Evolutionary conservation across 495 filamentous ascomycete species (phyloP).

Genomic region (Xylaria scruposa): DNA sequence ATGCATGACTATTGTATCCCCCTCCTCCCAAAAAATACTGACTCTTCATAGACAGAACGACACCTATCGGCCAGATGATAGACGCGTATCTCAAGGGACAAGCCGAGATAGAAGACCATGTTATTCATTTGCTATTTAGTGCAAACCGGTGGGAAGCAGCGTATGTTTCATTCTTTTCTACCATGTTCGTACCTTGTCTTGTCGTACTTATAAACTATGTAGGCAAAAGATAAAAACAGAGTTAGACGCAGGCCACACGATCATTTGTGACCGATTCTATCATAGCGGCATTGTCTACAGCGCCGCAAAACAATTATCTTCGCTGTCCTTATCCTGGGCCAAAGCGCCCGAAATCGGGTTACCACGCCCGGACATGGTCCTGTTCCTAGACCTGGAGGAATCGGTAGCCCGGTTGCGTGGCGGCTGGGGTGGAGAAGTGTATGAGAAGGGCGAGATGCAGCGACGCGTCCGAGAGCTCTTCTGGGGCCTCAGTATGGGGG

Average conservation of each 20-base stretch:
- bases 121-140: slow-evolving; percentile 93
- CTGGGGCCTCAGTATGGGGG: slow-evolving; percentile 56
- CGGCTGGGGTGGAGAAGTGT: slow-evolving; percentile 86
- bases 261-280: slow-evolving; percentile 92
- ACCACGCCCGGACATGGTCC: slow-evolving; percentile 82
- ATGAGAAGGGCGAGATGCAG: slow-evolving; percentile 88
- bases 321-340: slow-evolving; percentile 77
- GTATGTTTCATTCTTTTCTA: slow-evolving; percentile 43
- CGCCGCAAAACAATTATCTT: slow-evolving; percentile 83
- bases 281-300: slow-evolving; percentile 93
- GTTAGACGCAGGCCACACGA: slow-evolving; percentile 68
- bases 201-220: slow-evolving; percentile 10
- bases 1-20: slow-evolving; percentile 24
- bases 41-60: slow-evolving; percentile 71
- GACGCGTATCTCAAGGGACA: slow-evolving; percentile 80
- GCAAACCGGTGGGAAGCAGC: slow-evolving; percentile 94
- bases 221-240: slow-evolving; percentile 66
- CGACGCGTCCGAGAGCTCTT: slow-evolving; percentile 78
- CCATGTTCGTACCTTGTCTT: neutral
- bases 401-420: slow-evolving; percentile 75
- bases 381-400: slow-evolving; percentile 83
- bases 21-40: neutral
- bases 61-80: slow-evolving; percentile 89
- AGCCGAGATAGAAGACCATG: slow-evolving; percentile 83
- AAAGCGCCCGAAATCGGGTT: slow-evolving; percentile 83